Evolutionary conservation across 768 basidiomycete genomes (phyloP).

Genomic region (Amanita inopinata): DNA sequence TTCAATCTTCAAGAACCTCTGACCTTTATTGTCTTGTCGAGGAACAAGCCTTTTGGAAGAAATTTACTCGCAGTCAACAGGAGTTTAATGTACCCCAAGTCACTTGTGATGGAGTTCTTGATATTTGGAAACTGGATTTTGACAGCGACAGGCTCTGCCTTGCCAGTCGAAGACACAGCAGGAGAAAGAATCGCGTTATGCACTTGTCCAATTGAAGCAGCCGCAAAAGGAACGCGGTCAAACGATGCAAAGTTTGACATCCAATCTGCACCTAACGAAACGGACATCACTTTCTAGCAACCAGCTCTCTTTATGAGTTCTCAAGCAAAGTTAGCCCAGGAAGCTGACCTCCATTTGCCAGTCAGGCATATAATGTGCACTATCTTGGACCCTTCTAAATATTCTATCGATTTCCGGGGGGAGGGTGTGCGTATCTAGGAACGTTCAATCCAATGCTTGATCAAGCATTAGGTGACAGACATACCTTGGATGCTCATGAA

Average conservation of each 20-base stretch:
- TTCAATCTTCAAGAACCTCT: conserved; percentile 3
- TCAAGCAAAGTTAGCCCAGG: neutral
- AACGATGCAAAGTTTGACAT: conserved; percentile 59
- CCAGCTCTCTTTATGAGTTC: neutral
- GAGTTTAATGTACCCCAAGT: conserved; percentile 77
- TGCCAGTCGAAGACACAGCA: conserved; percentile 41
- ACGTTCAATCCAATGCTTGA: neutral
- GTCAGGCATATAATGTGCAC: conserved; percentile 97
- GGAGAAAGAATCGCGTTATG: conserved; percentile 63
- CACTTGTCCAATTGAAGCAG: conserved; percentile 96
- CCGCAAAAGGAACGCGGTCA: conserved; percentile 82
- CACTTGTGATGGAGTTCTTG: conserved; percentile 74
- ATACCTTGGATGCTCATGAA: conserved; percentile 93
- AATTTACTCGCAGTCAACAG: conserved; percentile 73
- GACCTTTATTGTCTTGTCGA: conserved; percentile 79
- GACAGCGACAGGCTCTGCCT: conserved; percentile 54
- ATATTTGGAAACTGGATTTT: conserved; percentile 98
- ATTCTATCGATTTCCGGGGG: conserved; percentile 84
- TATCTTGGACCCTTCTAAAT: conserved; percentile 85
- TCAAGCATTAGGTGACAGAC: conserved; percentile 3
- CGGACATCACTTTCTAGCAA: conserved; percentile 54
- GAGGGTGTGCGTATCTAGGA: conserved; percentile 78
- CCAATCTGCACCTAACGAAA: conserved; percentile 76
- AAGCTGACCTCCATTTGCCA: conserved; percentile 87
- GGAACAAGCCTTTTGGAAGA: conserved; percentile 81